Percentiles rank a stretch among this genome's conserved stretches.
Evolutionary conservation across 805 yeast genomes (phyloP).

Genomic region (Torulaspora gathmanii): DNA sequence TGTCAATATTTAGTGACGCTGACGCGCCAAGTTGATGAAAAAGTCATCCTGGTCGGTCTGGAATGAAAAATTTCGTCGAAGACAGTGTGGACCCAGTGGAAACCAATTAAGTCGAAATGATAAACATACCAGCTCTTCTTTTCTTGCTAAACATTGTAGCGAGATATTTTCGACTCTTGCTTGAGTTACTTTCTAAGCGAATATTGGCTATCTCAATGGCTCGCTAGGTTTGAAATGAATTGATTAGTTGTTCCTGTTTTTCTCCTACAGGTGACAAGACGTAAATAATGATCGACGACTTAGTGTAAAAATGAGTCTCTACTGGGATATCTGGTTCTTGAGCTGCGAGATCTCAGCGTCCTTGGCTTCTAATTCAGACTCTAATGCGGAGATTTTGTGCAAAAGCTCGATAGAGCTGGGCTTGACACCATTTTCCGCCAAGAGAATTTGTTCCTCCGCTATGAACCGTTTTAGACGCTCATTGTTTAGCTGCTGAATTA

Average conservation of each 20-base stretch:
- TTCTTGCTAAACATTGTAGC: conserved; percentile 14
- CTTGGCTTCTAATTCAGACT: conserved; percentile 43
- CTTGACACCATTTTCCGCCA: conserved; percentile 48
- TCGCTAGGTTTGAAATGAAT: not conserved
- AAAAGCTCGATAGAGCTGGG: conserved; percentile 54
- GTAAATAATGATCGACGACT: no score
- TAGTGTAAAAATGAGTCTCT: no score
- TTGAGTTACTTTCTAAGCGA: not conserved
- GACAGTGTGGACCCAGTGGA: not conserved
- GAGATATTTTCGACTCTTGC: not conserved
- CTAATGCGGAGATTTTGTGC: conserved; percentile 52
- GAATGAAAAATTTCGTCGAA: not conserved
- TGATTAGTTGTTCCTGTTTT: not conserved
- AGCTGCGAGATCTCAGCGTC: conserved; percentile 46
- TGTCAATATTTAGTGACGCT: not conserved
- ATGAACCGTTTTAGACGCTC: conserved; percentile 63
- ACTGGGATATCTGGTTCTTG: conserved; percentile 3
- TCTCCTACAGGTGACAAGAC: not conserved
- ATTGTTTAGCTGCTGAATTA: conserved; percentile 54
- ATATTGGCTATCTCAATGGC: not conserved
- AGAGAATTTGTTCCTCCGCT: conserved; percentile 64
- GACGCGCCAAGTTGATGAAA: not conserved
- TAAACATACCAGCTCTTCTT: conserved; percentile 20
- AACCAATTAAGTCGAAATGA: not conserved
- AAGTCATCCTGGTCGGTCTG: not conserved